phyloP scores from a whole-genome alignment of 2,329 filamentous ascomycete species.

The Colletotrichum sp. region DNA sequence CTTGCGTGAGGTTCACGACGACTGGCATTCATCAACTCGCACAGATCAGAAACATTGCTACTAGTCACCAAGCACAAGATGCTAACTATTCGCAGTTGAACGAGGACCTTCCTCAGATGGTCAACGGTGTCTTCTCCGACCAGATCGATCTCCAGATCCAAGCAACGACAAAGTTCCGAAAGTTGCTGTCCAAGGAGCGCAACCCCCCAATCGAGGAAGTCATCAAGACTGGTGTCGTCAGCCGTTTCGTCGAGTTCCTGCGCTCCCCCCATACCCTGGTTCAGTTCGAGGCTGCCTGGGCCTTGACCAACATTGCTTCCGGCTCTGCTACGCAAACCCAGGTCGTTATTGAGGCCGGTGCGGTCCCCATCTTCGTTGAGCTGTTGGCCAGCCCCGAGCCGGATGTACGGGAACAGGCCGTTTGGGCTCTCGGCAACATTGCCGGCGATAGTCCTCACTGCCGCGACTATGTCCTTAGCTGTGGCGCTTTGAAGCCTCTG shows the following conservation, averaged over 20 bases:
- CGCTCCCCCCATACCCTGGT: constrained; percentile 97
- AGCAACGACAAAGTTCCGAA: constrained; percentile 97
- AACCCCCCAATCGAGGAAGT: constrained; percentile 99
- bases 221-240: constrained; percentile 98
- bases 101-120: constrained; percentile 98
- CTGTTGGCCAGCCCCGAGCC: constrained; percentile 94
- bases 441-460: constrained; percentile 97
- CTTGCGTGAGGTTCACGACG: background rate
- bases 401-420: constrained; percentile 96
- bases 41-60: background rate
- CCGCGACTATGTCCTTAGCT: constrained; percentile 93
- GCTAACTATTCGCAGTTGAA: constrained; percentile 71
- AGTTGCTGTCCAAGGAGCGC: constrained; percentile 96
- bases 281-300: constrained; percentile 99
- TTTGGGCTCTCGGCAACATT: constrained; percentile 98
- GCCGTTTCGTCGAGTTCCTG: constrained; percentile 97
- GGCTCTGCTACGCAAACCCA: constrained; percentile 97
- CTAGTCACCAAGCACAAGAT: background rate
- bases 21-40: background rate
- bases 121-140: constrained; percentile 96
- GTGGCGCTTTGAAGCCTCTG: constrained; percentile 89
- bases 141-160: constrained; percentile 98
- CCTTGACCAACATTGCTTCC: constrained; percentile 98
- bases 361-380: constrained; percentile 98
- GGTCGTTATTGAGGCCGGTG: constrained; percentile 97